Conservation (phyloP, 1,139 yeast species). For the Geotrichum cucujoidarum region DNA sequence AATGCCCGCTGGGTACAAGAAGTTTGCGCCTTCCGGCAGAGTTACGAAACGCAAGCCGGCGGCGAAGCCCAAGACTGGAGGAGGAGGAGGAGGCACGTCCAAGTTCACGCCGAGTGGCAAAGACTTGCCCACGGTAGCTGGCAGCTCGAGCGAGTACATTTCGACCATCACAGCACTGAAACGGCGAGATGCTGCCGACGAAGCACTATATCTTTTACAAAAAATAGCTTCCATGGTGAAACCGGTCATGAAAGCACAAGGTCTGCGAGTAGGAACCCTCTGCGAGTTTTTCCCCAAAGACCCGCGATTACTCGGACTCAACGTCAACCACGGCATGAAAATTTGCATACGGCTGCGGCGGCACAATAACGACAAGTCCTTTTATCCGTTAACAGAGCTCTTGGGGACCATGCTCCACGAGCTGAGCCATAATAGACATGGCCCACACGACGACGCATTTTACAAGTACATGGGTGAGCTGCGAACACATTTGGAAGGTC, state of each 20-base stretch:
- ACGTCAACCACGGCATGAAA: slow-evolving; percentile 78
- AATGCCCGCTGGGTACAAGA: slow-evolving; percentile 10
- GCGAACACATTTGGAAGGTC: slow-evolving; percentile 51
- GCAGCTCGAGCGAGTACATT: slow-evolving; percentile 16
- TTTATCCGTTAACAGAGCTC: slow-evolving; percentile 62
- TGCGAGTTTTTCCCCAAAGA: slow-evolving; percentile 84
- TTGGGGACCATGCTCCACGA: slow-evolving; percentile 88
- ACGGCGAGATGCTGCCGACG: slow-evolving; percentile 22
- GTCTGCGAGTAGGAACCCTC: slow-evolving; percentile 60
- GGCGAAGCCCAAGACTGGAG: not conserved
- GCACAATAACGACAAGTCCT: slow-evolving; percentile 50
- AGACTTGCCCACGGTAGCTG: slow-evolving; percentile 7
- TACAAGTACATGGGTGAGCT: slow-evolving; percentile 61
- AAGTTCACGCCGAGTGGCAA: slow-evolving; percentile 1
- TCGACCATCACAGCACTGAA: slow-evolving; percentile 13
- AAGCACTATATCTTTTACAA: slow-evolving; percentile 34
- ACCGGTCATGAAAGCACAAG: slow-evolving; percentile 68
- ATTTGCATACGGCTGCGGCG: slow-evolving; percentile 68
- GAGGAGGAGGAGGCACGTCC: slow-evolving; percentile 5
- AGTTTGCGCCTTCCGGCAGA: slow-evolving; percentile 5
- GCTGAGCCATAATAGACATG: slow-evolving; percentile 70
- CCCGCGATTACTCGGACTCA: slow-evolving; percentile 65
- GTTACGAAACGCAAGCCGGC: slow-evolving; percentile 1
- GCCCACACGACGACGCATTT: slow-evolving; percentile 75
- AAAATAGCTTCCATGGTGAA: slow-evolving; percentile 35